A percentile compares a stretch with the other conserved stretches of the same genome.
phyloP scores from a whole-genome alignment of 768 basidiomycete genomes.

The Pleurotus citrinopileatus region DNA sequence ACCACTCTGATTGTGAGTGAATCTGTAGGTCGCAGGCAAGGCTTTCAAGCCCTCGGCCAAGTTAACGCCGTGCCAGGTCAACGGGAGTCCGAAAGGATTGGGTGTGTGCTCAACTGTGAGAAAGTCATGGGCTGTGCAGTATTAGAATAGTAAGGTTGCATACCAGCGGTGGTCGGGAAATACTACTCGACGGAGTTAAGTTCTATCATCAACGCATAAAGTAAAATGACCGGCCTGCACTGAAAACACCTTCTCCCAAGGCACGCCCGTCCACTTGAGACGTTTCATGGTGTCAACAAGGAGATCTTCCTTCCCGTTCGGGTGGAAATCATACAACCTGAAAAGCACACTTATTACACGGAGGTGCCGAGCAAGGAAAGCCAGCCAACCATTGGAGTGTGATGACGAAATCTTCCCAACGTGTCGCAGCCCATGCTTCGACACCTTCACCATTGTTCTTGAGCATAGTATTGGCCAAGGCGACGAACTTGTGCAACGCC shows the following conservation, averaged over 20 bases:
- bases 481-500: constrained; percentile 51
- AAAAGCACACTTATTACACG: neutral
- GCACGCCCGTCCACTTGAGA: constrained; percentile 48
- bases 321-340: constrained; percentile 55
- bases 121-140: neutral
- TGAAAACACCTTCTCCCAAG: constrained; percentile 53
- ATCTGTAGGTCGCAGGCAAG: constrained; percentile 48
- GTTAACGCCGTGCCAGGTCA: constrained; percentile 59
- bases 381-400: constrained; percentile 57
- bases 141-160: neutral
- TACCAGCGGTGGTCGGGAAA: constrained; percentile 40
- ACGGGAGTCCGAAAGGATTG: constrained; percentile 45
- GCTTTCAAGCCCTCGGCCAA: constrained; percentile 59
- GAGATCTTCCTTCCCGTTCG: constrained; percentile 43
- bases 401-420: constrained; percentile 61
- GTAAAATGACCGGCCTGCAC: constrained; percentile 27
- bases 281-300: constrained; percentile 52
- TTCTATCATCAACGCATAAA: neutral
- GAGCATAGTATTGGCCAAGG: constrained; percentile 52
- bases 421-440: constrained; percentile 51
- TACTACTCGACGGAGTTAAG: constrained; percentile 28
- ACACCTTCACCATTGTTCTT: constrained; percentile 44
- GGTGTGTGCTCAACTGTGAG: constrained; percentile 26
- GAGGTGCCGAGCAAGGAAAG: too few species aligned
- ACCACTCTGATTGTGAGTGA: constrained; percentile 58